Evolutionary conservation across 2,329 filamentous ascomycete genomes (phyloP).

Genomic region (Phoma herbarum): DNA sequence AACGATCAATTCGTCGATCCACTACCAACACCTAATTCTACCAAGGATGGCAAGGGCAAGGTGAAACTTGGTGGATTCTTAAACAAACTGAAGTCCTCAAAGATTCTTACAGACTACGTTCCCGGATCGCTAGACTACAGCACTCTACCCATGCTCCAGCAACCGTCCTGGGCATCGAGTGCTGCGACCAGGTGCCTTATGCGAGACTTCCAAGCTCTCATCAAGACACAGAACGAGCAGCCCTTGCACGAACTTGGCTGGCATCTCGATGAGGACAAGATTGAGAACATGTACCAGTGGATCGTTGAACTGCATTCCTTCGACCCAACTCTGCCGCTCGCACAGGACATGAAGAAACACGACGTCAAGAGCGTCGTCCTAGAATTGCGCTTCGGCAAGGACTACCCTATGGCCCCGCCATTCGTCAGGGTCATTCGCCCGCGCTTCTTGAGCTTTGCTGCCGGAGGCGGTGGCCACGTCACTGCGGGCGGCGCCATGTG

Average conservation of each 20-base stretch:
- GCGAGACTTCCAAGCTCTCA: slow-evolving; percentile 69
- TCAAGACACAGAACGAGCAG: slow-evolving; percentile 69
- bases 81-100: slow-evolving; percentile 33
- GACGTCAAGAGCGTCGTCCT: slow-evolving; percentile 74
- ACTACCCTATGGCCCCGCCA: slow-evolving; percentile 80
- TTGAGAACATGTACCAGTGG: slow-evolving; percentile 87
- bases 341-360: slow-evolving; percentile 73
- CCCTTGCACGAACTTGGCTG: slow-evolving; percentile 77
- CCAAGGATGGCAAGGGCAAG: slow-evolving; percentile 40
- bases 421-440: slow-evolving; percentile 86
- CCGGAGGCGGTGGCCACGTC: slow-evolving; percentile 85
- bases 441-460: slow-evolving; percentile 74
- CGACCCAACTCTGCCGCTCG: slow-evolving; percentile 71
- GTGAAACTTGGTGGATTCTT: slow-evolving; percentile 35
- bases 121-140: slow-evolving; percentile 71
- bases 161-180: slow-evolving; percentile 71
- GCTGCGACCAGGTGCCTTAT: slow-evolving; percentile 69
- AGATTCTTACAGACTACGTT: slow-evolving; percentile 66
- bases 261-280: slow-evolving; percentile 74
- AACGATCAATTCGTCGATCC: slow-evolving; percentile 25
- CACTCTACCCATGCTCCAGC: slow-evolving; percentile 69
- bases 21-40: slow-evolving; percentile 39
- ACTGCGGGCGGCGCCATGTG: slow-evolving; percentile 84
- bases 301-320: slow-evolving; percentile 90
- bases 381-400: slow-evolving; percentile 80